Evolutionary conservation across 345 rosid species (phyloP).

Genomic region (Citrus maxima): DNA sequence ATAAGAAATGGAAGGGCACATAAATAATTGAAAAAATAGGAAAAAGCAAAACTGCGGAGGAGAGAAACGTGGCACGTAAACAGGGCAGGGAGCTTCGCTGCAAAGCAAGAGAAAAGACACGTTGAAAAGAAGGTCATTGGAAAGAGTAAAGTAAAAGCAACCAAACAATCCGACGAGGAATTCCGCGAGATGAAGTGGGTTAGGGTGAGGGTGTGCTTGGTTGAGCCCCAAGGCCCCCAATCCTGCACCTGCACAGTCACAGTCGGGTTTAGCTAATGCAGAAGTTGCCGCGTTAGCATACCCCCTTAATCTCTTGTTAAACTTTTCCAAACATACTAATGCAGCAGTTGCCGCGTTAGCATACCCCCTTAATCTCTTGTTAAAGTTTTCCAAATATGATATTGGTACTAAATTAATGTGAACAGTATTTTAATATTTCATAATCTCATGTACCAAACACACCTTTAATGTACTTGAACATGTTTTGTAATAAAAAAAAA

Average conservation of each 20-base stretch:
- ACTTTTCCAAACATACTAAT: too few relatives aligned
- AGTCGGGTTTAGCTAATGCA: too few relatives aligned
- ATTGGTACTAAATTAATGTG: too few relatives aligned
- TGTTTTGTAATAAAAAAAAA: too few relatives aligned
- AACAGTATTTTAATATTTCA: too few relatives aligned
- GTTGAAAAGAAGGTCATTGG: constrained; percentile 4
- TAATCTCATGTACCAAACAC: too few relatives aligned
- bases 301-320: too few relatives aligned
- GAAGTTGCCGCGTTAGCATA: too few relatives aligned
- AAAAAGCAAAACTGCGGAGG: neutral
- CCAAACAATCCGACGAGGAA: constrained; percentile 23
- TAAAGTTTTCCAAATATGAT: too few relatives aligned
- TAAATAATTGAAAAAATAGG: neutral
- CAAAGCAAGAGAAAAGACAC: constrained; percentile 16
- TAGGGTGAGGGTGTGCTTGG: neutral
- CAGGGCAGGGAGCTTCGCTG: neutral
- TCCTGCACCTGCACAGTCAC: neutral
- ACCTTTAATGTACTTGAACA: too few relatives aligned
- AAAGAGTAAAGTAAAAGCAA: neutral
- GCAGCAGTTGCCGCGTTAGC: too few relatives aligned
- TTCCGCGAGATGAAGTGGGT: neutral
- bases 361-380: too few relatives aligned
- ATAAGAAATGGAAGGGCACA: neutral
- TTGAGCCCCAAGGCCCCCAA: neutral
- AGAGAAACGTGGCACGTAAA: constrained; percentile 10